phyloP scores from a whole-genome alignment of 2,329 filamentous ascomycete species.

The Epichloe coenophiala region DNA sequence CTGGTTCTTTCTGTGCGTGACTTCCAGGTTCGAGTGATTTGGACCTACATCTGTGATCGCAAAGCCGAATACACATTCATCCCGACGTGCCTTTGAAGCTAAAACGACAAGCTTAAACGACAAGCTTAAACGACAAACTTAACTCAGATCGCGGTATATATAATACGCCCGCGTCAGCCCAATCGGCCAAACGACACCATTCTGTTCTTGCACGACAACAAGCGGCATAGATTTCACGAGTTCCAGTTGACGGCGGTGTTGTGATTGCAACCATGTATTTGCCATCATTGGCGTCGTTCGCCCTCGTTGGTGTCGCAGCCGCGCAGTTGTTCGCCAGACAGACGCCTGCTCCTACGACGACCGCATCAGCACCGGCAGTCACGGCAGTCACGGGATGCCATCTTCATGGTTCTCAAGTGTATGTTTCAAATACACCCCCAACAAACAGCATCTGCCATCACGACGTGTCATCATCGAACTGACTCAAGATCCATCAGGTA shows the following conservation, averaged over 20 bases:
- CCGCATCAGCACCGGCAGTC: conserved; percentile 12
- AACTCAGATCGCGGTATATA: neutral
- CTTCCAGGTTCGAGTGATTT: neutral
- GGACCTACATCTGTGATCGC: neutral
- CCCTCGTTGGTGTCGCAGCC: conserved; percentile 5
- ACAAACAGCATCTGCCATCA: neutral
- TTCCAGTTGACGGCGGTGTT: neutral
- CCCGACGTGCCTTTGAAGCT: neutral
- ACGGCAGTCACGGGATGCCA: conserved; percentile 29
- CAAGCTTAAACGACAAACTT: neutral
- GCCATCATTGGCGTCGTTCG: neutral
- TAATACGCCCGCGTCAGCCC: neutral
- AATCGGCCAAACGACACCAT: neutral
- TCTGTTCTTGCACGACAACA: neutral
- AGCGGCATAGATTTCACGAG: neutral
- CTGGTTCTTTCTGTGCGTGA: neutral
- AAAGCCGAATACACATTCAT: neutral
- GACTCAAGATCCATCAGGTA: conserved; percentile 17
- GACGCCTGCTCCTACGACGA: conserved; percentile 16
- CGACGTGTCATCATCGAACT: neutral
- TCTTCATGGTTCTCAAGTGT: conserved; percentile 27
- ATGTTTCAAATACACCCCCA: conserved; percentile 1
- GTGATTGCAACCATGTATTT: neutral
- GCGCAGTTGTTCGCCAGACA: conserved; percentile 16
- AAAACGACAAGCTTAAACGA: neutral